Percentiles rank a stretch among this genome's conserved stretches.
Evolutionary conservation across 345 rosid species (phyloP).

Genomic region (Arabis hirsuta): DNA sequence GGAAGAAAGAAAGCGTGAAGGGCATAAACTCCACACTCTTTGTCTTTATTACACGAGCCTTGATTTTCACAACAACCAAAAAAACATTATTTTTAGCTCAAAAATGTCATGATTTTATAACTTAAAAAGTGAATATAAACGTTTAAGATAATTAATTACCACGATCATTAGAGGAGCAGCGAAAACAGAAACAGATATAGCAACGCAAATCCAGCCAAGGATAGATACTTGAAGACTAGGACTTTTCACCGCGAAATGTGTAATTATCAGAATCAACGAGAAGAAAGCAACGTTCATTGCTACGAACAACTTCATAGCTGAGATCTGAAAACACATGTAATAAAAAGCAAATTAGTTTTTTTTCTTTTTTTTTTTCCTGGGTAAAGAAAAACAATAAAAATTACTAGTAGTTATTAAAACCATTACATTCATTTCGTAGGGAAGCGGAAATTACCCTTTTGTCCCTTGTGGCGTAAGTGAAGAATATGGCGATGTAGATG

Average conservation of each 20-base stretch:
- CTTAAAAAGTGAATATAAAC: neutral
- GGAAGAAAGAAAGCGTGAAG: conserved; percentile 73
- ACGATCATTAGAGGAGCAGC: conserved; percentile 79
- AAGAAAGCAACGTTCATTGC: conserved; percentile 63
- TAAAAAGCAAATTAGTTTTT: too few species aligned
- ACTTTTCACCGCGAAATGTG: conserved; percentile 46
- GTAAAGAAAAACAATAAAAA: too few species aligned
- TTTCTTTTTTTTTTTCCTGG: too few species aligned
- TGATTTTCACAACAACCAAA: neutral
- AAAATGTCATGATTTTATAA: neutral
- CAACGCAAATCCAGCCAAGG: conserved; percentile 88
- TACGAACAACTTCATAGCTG: conserved; percentile 56
- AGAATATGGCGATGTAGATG: conserved; percentile 62
- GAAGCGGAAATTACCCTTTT: conserved; percentile 47
- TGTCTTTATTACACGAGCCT: conserved; percentile 78
- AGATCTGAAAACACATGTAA: conserved; percentile 50
- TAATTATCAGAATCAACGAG: conserved; percentile 50
- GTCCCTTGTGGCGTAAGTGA: conserved; percentile 60
- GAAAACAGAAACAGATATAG: conserved; percentile 69
- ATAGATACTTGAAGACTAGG: conserved; percentile 38
- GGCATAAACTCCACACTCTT: conserved; percentile 97
- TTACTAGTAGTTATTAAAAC: too few species aligned
- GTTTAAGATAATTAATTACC: conserved; percentile 42
- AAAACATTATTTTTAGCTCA: neutral
- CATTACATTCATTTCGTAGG: too few species aligned